A percentile compares a stretch with the other conserved stretches of the same genome.
These are phyloP conservation scores for Cadophora sp. DNA, from an alignment of 2,329 filamentous ascomycete genomes.

Conservation along the genomic window DNA sequence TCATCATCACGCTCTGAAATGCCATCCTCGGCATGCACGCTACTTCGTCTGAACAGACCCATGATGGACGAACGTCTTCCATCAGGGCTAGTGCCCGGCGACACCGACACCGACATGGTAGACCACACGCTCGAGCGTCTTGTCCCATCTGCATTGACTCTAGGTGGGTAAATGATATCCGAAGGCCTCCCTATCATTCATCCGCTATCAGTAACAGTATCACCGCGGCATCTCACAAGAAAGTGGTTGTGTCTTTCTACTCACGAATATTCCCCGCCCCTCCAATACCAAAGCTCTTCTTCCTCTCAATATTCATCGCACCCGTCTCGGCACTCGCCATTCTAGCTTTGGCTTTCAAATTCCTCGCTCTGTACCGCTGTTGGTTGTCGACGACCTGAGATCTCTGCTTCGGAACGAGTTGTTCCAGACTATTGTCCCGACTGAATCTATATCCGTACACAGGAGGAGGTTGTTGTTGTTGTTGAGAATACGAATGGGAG, in stretches of 20 bases:
- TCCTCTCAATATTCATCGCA: conserved; percentile 31
- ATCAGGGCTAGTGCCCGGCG: conserved; percentile 29
- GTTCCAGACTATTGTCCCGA: conserved; percentile 23
- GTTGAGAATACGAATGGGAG: conserved; percentile 2
- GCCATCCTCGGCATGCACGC: conserved; percentile 11
- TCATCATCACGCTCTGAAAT: not conserved
- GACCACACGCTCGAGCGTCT: conserved; percentile 38
- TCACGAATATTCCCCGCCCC: conserved; percentile 45
- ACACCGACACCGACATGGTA: conserved; percentile 18
- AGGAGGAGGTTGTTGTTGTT: too few species aligned
- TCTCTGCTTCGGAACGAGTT: conserved; percentile 22
- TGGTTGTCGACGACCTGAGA: conserved; percentile 23
- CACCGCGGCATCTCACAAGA: not conserved
- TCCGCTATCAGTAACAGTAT: not conserved
- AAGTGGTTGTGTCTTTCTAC: conserved; percentile 8
- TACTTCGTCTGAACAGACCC: conserved; percentile 34
- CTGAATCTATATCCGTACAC: conserved; percentile 1
- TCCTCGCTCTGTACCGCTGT: conserved; percentile 12
- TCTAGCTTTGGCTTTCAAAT: conserved; percentile 1
- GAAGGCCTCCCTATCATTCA: conserved; percentile 40
- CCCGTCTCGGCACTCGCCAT: conserved; percentile 19
- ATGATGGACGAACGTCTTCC: conserved; percentile 32
- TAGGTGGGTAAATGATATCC: conserved; percentile 39
- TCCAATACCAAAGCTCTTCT: conserved; percentile 44
- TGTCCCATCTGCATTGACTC: conserved; percentile 34